phyloP scores from a whole-genome alignment of 2,329 filamentous ascomycete genomes.

The Xylariaceae sp. region DNA sequence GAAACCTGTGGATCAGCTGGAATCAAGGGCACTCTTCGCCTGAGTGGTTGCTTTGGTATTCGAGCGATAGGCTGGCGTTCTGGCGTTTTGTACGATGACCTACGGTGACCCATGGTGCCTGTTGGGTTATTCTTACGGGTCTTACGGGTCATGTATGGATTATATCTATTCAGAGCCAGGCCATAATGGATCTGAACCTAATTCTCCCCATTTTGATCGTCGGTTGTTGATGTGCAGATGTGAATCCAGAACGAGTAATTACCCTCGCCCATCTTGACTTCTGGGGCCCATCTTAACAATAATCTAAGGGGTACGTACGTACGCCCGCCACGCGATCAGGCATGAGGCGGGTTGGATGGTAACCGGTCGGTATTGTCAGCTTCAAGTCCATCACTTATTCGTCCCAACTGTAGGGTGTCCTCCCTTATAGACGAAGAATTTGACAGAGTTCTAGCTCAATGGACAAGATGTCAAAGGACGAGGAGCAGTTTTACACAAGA shows the following conservation, averaged over 20 bases:
- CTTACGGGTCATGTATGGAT: neutral
- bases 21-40: slow-evolving; percentile 70
- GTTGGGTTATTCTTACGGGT: neutral
- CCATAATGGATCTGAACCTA: neutral
- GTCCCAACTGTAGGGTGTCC: too few species aligned
- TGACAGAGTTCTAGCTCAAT: neutral
- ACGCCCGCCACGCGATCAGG: too few species aligned
- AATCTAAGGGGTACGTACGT: neutral
- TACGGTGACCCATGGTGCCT: slow-evolving; percentile 4
- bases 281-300: slow-evolving; percentile 19
- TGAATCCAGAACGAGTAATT: neutral
- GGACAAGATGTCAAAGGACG: neutral
- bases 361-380: too few species aligned
- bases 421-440: neutral
- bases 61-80: slow-evolving; percentile 20
- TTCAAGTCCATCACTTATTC: too few species aligned
- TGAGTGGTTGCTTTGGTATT: slow-evolving; percentile 36
- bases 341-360: too few species aligned
- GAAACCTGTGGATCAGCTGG: slow-evolving; percentile 62
- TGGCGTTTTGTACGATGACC: slow-evolving; percentile 20
- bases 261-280: neutral
- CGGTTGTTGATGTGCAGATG: neutral
- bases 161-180: neutral
- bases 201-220: neutral
- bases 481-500: neutral